These are phyloP conservation scores for Panicum miliaceum DNA, from an alignment of 176 grass and related monocot species.

Conservation along the genomic window DNA sequence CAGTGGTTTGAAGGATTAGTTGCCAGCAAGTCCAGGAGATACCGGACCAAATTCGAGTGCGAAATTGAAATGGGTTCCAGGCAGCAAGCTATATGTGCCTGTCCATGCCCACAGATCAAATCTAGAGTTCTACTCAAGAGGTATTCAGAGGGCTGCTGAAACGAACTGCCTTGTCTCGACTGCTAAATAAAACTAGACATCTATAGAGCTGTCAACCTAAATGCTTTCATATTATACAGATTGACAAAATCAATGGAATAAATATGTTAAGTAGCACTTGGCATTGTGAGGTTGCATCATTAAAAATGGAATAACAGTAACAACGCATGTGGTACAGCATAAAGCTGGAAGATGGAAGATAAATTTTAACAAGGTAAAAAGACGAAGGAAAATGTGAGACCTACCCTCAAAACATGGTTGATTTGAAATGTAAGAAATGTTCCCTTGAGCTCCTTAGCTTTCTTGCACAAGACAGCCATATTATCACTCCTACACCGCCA, in stretches of 20 bases:
- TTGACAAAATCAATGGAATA: neutral
- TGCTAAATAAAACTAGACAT: slow-evolving; percentile 19
- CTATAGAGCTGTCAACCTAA: neutral
- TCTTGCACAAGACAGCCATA: slow-evolving; percentile 62
- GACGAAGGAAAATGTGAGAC: neutral
- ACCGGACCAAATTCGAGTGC: neutral
- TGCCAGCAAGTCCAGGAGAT: neutral
- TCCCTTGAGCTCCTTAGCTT: slow-evolving; percentile 56
- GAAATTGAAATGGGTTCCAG: neutral
- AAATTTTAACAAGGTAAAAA: neutral
- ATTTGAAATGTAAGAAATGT: slow-evolving; percentile 51
- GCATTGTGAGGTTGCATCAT: neutral
- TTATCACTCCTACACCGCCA: slow-evolving; percentile 50
- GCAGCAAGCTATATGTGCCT: neutral
- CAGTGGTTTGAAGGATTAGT: neutral
- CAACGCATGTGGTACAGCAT: neutral
- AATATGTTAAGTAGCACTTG: neutral
- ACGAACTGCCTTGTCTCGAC: neutral
- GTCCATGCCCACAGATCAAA: neutral
- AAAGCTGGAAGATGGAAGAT: neutral
- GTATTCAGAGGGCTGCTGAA: neutral
- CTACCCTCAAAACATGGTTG: slow-evolving; percentile 66
- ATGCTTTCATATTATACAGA: neutral
- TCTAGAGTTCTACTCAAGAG: neutral
- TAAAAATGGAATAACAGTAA: neutral